phyloP scores from a whole-genome alignment of 192 early-diverging fungal genomes.

The Gamsiella multidivaricata region DNA sequence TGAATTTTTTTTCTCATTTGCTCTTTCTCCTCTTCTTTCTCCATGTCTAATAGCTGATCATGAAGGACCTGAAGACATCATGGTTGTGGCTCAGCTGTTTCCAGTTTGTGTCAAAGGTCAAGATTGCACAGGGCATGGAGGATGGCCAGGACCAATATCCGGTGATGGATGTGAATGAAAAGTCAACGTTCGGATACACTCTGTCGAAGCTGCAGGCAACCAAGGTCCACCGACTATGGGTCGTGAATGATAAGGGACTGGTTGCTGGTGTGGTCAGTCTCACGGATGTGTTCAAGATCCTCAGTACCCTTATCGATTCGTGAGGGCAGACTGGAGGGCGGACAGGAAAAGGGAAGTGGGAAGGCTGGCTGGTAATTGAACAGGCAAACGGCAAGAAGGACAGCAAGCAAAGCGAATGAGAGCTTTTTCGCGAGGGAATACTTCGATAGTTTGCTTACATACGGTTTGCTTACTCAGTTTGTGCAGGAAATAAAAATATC shows the following conservation, averaged over 20 bases:
- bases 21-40: too few species aligned
- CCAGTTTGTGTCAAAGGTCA: constrained; percentile 41
- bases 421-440: too few species aligned
- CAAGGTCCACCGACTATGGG: constrained; percentile 85
- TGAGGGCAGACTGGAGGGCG: too few species aligned
- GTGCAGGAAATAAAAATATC: too few species aligned
- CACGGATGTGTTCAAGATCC: constrained; percentile 79
- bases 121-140: constrained; percentile 29
- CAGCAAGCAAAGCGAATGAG: too few species aligned
- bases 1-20: neutral
- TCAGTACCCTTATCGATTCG: constrained; percentile 41
- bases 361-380: too few species aligned
- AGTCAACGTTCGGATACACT: constrained; percentile 75
- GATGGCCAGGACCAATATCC: constrained; percentile 66
- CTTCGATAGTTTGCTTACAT: too few species aligned
- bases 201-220: constrained; percentile 85
- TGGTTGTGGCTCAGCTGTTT: constrained; percentile 52
- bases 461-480: too few species aligned
- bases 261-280: constrained; percentile 79
- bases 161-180: constrained; percentile 77
- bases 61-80: constrained; percentile 44
- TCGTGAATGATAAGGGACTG: constrained; percentile 62
- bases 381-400: too few species aligned
- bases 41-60: constrained; percentile 20
- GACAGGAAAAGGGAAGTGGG: too few species aligned